These are phyloP conservation scores for Diospyros kaki DNA, from an alignment of 148 eudicot species.

Conservation along the genomic window DNA sequence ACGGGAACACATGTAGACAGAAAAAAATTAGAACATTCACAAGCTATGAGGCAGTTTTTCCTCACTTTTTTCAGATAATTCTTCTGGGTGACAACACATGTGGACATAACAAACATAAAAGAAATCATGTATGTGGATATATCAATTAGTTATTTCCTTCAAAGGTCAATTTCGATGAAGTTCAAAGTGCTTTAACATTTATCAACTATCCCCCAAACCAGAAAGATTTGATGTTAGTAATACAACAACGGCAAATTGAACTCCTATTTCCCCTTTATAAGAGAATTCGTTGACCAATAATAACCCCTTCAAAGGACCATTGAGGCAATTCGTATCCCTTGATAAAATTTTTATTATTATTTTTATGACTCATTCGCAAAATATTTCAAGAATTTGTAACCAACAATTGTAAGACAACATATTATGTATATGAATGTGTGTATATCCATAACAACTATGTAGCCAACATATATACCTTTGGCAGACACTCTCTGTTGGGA, in stretches of 20 bases:
- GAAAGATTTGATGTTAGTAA: neutral
- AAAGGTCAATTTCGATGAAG: slow-evolving; percentile 55
- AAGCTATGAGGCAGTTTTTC: neutral
- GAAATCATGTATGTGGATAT: slow-evolving; percentile 60
- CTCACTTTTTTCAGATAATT: slow-evolving; percentile 66
- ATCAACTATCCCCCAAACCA: slow-evolving; percentile 41
- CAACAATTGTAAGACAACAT: neutral
- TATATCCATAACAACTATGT: no score
- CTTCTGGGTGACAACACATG: slow-evolving; percentile 58
- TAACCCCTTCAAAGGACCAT: neutral
- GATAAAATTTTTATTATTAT: neutral
- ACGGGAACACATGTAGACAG: neutral
- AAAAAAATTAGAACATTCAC: neutral
- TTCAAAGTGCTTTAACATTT: slow-evolving; percentile 77
- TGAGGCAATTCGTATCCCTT: neutral
- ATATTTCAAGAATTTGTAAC: neutral
- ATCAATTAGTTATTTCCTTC: slow-evolving; percentile 63
- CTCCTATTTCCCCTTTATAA: neutral
- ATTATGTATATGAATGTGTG: no score
- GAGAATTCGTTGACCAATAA: neutral
- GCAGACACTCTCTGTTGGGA: no score
- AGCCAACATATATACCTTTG: no score
- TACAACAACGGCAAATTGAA: no score
- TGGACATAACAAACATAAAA: slow-evolving; percentile 46
- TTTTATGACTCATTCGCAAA: no score